These are phyloP conservation scores for Citrus sp. DNA, from an alignment of 345 rosid species.

Conservation along the genomic window DNA sequence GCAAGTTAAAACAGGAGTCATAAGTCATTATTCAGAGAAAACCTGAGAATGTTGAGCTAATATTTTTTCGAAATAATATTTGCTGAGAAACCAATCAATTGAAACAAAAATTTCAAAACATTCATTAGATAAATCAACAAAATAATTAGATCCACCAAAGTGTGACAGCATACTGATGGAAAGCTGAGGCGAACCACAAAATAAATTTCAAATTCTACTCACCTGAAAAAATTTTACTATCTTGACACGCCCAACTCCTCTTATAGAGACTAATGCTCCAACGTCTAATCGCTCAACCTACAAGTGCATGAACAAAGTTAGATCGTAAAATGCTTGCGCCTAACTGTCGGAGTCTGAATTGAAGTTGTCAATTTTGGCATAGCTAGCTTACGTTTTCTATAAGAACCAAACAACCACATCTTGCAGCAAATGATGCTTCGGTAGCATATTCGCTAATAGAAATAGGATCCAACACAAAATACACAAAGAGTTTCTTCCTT, in stretches of 20 bases:
- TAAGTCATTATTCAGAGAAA: no score
- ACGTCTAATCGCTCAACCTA: slow-evolving; percentile 70
- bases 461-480: slow-evolving; percentile 75
- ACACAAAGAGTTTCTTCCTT: slow-evolving; percentile 61
- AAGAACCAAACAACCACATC: slow-evolving; percentile 67
- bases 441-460: slow-evolving; percentile 47
- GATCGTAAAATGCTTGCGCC: not conserved
- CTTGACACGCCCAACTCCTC: slow-evolving; percentile 74
- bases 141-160: not conserved
- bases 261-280: slow-evolving; percentile 66
- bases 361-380: not conserved
- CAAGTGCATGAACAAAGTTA: slow-evolving; percentile 16
- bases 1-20: slow-evolving; percentile 16
- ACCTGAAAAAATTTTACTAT: slow-evolving; percentile 49
- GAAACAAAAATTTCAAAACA: not conserved
- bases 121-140: not conserved
- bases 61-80: not conserved
- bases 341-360: not conserved
- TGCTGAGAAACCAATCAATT: not conserved
- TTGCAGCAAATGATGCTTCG: slow-evolving; percentile 75
- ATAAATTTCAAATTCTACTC: slow-evolving; percentile 10
- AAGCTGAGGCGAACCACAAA: not conserved
- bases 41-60: no score
- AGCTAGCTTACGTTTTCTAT: slow-evolving; percentile 63
- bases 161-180: not conserved